Conservation (phyloP, 192 early-diverging fungal species). For the Nowakowskiella sp. region DNA sequence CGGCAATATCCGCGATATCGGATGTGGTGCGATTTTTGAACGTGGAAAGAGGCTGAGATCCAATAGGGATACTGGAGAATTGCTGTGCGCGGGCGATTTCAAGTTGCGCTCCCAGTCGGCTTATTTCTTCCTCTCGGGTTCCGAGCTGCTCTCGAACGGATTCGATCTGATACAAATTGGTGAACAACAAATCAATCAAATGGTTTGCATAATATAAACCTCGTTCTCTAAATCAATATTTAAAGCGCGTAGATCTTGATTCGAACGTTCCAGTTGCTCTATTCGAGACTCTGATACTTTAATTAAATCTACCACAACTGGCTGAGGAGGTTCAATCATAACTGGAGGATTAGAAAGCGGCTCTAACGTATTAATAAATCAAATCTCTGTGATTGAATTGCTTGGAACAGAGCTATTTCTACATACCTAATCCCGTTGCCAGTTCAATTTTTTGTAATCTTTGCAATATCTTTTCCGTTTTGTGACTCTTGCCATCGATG, state of each 20-base stretch:
- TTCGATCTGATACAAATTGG: slow-evolving; percentile 26
- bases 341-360: slow-evolving; percentile 15
- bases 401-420: background rate
- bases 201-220: background rate
- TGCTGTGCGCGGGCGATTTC: slow-evolving; percentile 40
- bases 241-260: slow-evolving; percentile 19
- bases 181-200: slow-evolving; percentile 17
- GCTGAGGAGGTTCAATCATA: slow-evolving; percentile 27
- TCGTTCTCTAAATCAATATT: slow-evolving; percentile 38
- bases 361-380: slow-evolving; percentile 11
- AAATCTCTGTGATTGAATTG: background rate
- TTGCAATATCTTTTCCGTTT: slow-evolving; percentile 32
- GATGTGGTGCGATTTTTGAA: background rate
- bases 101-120: slow-evolving; percentile 36
- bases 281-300: slow-evolving; percentile 22
- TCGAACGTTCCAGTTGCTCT: slow-evolving; percentile 18
- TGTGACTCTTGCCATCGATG: background rate
- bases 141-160: slow-evolving; percentile 27
- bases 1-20: slow-evolving; percentile 7
- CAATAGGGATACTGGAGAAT: slow-evolving; percentile 23
- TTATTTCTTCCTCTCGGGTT: slow-evolving; percentile 41
- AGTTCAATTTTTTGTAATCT: slow-evolving; percentile 49
- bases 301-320: slow-evolving; percentile 29
- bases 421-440: slow-evolving; percentile 40
- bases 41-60: background rate